Percentiles rank a stretch among this genome's conserved stretches.
These are phyloP conservation scores for Botryosphaeria dothidea DNA, from an alignment of 2,329 filamentous ascomycete species.

Conservation along the genomic window DNA sequence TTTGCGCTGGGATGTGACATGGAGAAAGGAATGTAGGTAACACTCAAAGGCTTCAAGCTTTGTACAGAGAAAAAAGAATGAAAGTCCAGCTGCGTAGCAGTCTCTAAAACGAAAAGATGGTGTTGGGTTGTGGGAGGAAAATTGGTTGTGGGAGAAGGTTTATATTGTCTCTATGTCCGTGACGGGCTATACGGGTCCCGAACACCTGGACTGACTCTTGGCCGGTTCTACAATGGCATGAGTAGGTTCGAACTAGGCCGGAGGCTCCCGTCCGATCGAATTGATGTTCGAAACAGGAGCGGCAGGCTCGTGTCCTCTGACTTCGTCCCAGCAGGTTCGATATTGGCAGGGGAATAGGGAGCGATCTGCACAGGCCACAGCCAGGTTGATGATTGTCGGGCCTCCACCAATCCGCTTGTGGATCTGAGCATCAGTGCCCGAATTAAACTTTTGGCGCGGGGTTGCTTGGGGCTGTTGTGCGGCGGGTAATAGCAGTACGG, in stretches of 20 bases:
- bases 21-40: not conserved
- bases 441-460: slow-evolving; percentile 10
- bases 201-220: not conserved
- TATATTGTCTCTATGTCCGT: not conserved
- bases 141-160: not conserved
- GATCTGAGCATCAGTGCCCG: not conserved
- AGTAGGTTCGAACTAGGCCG: not conserved
- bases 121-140: not conserved
- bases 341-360: not conserved
- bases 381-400: not conserved
- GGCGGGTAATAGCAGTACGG: slow-evolving; percentile 12
- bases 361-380: not conserved
- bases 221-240: not conserved
- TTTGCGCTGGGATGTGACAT: not conserved
- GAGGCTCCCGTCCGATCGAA: not conserved
- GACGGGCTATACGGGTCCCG: not conserved
- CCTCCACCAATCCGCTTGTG: not conserved
- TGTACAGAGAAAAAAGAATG: slow-evolving; percentile 1
- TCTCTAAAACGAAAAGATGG: not conserved
- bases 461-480: not conserved
- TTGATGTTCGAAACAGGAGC: not conserved
- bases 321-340: not conserved
- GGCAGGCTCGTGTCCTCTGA: not conserved
- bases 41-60: slow-evolving; percentile 11
- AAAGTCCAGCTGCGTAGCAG: not conserved